Conservation (phyloP, 108 stramenopile species). For the Pseudonitzschia multistriata region DNA sequence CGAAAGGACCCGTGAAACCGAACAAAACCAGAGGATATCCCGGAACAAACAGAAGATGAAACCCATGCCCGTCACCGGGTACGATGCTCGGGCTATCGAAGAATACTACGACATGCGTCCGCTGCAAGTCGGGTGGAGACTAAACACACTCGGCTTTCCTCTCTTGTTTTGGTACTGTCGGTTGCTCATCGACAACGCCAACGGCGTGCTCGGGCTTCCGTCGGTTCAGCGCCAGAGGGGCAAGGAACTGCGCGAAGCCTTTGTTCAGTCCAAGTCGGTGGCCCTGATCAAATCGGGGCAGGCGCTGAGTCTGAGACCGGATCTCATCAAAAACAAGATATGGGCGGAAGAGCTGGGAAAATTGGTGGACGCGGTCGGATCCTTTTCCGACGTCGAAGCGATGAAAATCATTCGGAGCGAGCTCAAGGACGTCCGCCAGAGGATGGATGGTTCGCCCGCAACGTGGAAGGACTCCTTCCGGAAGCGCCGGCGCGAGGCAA, state of each 20-base stretch:
- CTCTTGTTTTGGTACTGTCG: slow-evolving; percentile 77
- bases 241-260: slow-evolving; percentile 61
- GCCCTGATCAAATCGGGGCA: slow-evolving; percentile 82
- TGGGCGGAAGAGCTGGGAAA: slow-evolving; percentile 87
- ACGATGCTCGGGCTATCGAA: slow-evolving; percentile 66
- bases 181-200: slow-evolving; percentile 59
- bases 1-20: background rate
- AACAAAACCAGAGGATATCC: background rate
- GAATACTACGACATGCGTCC: slow-evolving; percentile 72
- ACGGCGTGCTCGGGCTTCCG: slow-evolving; percentile 48
- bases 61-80: slow-evolving; percentile 67
- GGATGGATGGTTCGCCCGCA: slow-evolving; percentile 35
- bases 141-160: slow-evolving; percentile 74
- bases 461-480: slow-evolving; percentile 28
- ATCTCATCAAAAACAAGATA: slow-evolving; percentile 64
- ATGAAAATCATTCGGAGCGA: slow-evolving; percentile 75
- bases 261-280: slow-evolving; percentile 66
- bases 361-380: slow-evolving; percentile 82
- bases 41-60: slow-evolving; percentile 40
- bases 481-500: slow-evolving; percentile 22
- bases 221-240: slow-evolving; percentile 67
- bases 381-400: slow-evolving; percentile 75
- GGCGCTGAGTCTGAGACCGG: slow-evolving; percentile 79
- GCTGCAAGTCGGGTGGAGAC: slow-evolving; percentile 67
- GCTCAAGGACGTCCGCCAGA: slow-evolving; percentile 54